Base-by-base conservation (phyloP, 768 basidiomycete genomes). In the Pleurotus ostreatus region DNA sequence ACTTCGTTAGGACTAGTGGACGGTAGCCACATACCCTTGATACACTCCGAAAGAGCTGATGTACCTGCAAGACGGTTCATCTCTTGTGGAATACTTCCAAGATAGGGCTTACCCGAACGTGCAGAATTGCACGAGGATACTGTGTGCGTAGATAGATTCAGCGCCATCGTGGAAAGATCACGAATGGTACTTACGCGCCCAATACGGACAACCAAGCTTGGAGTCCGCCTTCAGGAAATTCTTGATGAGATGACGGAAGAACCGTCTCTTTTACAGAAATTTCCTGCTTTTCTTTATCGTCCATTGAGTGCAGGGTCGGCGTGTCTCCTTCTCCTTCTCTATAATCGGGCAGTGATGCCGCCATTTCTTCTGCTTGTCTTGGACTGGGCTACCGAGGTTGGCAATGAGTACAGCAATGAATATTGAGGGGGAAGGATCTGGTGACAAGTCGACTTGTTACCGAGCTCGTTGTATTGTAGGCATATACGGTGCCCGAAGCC, bases 121-220 rank as follows among this genome's bases (percentile, higher is more conserved):
- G 39, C 68, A 69, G 56, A 76, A 73, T 59, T 78, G 76, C n/a
- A 69, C 58, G 13, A 77, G 56, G 63, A 71, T 75, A 22, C 75
- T 76, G 40, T 18, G 20, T 16, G 44, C 6, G 3, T 9, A 12
- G 5, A 34, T 49, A 16, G 11, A 4, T 5, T 20, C 3, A 12
- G 6, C 7, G 9, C 18, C 40, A 18, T 20, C 3, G 46, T 9
- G 55, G 26, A 7, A 9, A 22, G 13, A 13, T 4, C 16, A 8
- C n/a, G 11, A 23, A 37, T 6, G 16, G 18, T 18, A 47, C 61
- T 18, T 55, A 61, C 63, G 63, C 61, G 55, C 63, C 63, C 15
- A 57, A 44, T 1, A 64, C 63, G 16, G 63, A 62, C 3, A 54
- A 57, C 63, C 63, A 64, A 1, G 61, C 63, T 18, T 60, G 61